Conservation (phyloP, 768 basidiomycete species). For the Trametes coccinea region DNA sequence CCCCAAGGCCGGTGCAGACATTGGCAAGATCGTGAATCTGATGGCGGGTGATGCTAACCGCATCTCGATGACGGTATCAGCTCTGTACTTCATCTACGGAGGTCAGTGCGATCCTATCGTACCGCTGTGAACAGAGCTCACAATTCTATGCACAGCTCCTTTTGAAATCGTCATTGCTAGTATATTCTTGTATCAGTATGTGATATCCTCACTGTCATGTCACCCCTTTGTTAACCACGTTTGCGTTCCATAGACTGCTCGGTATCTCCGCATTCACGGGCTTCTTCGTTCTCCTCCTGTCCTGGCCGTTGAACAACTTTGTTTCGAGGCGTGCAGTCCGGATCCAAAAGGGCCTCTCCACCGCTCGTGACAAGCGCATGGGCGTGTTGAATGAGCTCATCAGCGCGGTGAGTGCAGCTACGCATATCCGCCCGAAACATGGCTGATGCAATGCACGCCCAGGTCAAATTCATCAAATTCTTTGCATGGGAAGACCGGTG, state of each 20-base stretch:
- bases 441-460: background rate
- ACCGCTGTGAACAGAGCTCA: slow-evolving; percentile 10
- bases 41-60: slow-evolving; percentile 81
- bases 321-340: slow-evolving; percentile 59
- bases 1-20: slow-evolving; percentile 76
- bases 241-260: slow-evolving; percentile 46
- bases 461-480: slow-evolving; percentile 81
- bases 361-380: slow-evolving; percentile 76
- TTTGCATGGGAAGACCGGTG: slow-evolving; percentile 81
- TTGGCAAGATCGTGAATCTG: slow-evolving; percentile 87
- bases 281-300: slow-evolving; percentile 62
- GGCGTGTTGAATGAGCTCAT: slow-evolving; percentile 77
- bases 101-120: slow-evolving; percentile 36
- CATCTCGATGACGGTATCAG: slow-evolving; percentile 53
- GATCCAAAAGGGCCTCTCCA: slow-evolving; percentile 58
- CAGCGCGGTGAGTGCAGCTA: slow-evolving; percentile 47
- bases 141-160: slow-evolving; percentile 47
- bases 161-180: slow-evolving; percentile 76
- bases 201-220: background rate
- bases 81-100: slow-evolving; percentile 67
- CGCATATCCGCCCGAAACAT: background rate
- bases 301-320: slow-evolving; percentile 72
- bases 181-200: slow-evolving; percentile 73
- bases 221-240: background rate
- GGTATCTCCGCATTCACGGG: slow-evolving; percentile 76